A percentile compares a stretch with the other conserved stretches of the same genome.
Evolutionary conservation across 352 stramenopile species (phyloP).

Genomic region (Aphanomyces stellatus): DNA sequence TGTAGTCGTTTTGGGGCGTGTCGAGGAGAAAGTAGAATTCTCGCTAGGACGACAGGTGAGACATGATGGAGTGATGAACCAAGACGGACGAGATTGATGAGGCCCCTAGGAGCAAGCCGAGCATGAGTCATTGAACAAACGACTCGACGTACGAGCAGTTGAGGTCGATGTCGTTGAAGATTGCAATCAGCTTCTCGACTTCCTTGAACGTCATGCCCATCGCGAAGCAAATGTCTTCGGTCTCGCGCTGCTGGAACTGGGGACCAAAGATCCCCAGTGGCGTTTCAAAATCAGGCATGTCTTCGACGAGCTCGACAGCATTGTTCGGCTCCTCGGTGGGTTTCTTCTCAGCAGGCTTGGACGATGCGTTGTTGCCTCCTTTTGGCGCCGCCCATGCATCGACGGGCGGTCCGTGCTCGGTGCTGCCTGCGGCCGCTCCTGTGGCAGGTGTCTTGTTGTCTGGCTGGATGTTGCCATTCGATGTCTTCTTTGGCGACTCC

Average conservation of each 20-base stretch:
- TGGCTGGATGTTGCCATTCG: too few species aligned
- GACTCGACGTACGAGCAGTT: conserved; percentile 16
- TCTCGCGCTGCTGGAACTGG: conserved; percentile 11
- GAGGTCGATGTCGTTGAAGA: conserved; percentile 20
- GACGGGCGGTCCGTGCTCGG: too few species aligned
- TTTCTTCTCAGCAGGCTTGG: background rate
- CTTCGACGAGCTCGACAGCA: background rate
- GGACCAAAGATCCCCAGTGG: conserved; percentile 14
- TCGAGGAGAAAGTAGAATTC: conserved; percentile 19
- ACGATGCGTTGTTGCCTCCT: background rate
- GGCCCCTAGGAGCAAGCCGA: background rate
- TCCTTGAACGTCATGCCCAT: conserved; percentile 15
- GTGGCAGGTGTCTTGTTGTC: too few species aligned
- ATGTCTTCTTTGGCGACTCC: too few species aligned
- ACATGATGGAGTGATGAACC: background rate
- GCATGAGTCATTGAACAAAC: background rate
- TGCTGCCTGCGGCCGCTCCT: too few species aligned
- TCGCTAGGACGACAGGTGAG: background rate
- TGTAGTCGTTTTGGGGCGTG: conserved; percentile 16
- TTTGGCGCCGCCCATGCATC: background rate
- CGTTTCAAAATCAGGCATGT: background rate
- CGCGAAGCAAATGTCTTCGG: conserved; percentile 19
- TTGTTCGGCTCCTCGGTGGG: background rate
- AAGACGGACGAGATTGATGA: conserved; percentile 17
- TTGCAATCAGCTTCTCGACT: conserved; percentile 5